These are phyloP conservation scores for Backusella australiensis DNA, from an alignment of 192 early-diverging fungal genomes.

Conservation along the genomic window DNA sequence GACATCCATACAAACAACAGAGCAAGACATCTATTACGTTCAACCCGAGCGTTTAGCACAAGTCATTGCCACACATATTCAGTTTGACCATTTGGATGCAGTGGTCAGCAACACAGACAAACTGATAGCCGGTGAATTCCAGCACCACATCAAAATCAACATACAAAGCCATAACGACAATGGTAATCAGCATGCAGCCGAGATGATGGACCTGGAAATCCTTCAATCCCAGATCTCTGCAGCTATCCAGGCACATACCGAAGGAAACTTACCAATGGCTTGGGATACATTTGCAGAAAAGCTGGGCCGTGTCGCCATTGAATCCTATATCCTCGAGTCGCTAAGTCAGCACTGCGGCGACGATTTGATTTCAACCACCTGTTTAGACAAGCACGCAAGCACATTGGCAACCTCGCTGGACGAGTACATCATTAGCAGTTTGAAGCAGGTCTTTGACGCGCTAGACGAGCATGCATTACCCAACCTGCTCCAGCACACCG, in stretches of 20 bases:
- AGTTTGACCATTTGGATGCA: conserved; percentile 31
- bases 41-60: conserved; percentile 19
- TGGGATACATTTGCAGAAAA: conserved; percentile 26
- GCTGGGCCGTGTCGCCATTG: conserved; percentile 12
- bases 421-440: conserved; percentile 11
- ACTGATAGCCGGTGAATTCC: conserved; percentile 13
- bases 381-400: conserved; percentile 7
- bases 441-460: conserved; percentile 15
- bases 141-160: conserved; percentile 26
- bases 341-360: conserved; percentile 9
- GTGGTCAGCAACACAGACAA: conserved; percentile 17
- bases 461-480: conserved; percentile 18
- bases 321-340: not conserved
- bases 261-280: conserved; percentile 21
- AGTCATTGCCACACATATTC: conserved; percentile 22
- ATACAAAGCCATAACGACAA: not conserved
- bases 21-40: not conserved
- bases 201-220: conserved; percentile 30
- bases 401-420: conserved; percentile 16
- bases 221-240: conserved; percentile 26
- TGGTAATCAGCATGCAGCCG: not conserved
- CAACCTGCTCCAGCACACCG: conserved; percentile 9
- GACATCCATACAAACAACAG: not conserved
- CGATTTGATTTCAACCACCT: not conserved
- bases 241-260: conserved; percentile 26